Conservation (phyloP, 1,284 basidiomycete genomes). For the Macrocybe sp. region DNA sequence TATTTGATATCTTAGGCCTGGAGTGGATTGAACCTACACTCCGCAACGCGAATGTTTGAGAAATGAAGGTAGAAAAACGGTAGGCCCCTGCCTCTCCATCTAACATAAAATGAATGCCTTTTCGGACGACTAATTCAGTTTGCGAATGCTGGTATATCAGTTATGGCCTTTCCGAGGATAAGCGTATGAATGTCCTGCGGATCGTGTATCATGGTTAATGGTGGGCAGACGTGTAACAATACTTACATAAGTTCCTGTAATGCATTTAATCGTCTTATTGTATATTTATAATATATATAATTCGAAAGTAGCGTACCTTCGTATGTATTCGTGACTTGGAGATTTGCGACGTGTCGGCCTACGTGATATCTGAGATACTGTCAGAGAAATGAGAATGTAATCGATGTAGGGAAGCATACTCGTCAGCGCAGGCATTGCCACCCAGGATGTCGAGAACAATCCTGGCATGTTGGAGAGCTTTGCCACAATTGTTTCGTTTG, state of each 20-base stretch:
- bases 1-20: constrained; percentile 64
- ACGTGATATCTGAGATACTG: constrained; percentile 69
- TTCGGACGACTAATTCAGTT: constrained; percentile 28
- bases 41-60: constrained; percentile 59
- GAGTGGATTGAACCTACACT: constrained; percentile 65
- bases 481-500: constrained; percentile 95
- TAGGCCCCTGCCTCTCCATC: too few relatives aligned
- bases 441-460: constrained; percentile 85
- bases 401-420: constrained; percentile 45
- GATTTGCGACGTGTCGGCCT: constrained; percentile 84
- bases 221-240: constrained; percentile 1
- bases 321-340: constrained; percentile 92
- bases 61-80: neutral
- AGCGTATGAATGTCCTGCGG: constrained; percentile 78
- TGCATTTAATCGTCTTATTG: neutral
- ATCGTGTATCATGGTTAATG: constrained; percentile 5
- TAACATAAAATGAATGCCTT: neutral
- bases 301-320: constrained; percentile 52
- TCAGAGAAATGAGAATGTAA: constrained; percentile 2
- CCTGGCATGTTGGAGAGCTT: constrained; percentile 80
- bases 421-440: constrained; percentile 87
- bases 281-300: constrained; percentile 1
- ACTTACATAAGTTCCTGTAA: constrained; percentile 48
- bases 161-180: constrained; percentile 89
- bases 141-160: constrained; percentile 79